These are phyloP conservation scores for Globisporangium cylindrosporum DNA, from an alignment of 352 stramenopile genomes.

Conservation along the genomic window DNA sequence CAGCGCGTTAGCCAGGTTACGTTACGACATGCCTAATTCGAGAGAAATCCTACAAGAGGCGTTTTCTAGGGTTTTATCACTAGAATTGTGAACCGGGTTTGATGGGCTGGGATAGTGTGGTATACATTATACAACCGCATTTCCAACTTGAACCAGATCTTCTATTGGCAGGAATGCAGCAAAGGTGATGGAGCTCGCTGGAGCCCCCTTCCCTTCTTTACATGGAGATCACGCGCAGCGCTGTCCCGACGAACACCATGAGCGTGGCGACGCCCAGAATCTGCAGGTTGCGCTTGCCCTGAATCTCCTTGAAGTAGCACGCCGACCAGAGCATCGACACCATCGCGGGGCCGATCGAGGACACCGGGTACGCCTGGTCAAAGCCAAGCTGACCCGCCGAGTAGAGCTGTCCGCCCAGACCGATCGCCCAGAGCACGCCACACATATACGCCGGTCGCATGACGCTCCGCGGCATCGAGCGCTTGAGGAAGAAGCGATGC, in stretches of 20 bases:
- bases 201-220: neutral
- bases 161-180: neutral
- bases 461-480: conserved; percentile 77
- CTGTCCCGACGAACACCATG: conserved; percentile 72
- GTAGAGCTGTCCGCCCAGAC: conserved; percentile 67
- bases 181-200: neutral
- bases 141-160: neutral
- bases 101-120: no score
- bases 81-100: neutral
- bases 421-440: conserved; percentile 71
- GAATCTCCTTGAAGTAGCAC: conserved; percentile 80
- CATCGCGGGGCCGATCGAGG: conserved; percentile 77
- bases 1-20: neutral
- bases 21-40: neutral
- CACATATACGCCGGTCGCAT: conserved; percentile 81
- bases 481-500: conserved; percentile 67
- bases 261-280: conserved; percentile 56
- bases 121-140: no score
- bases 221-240: conserved; percentile 53
- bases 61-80: neutral
- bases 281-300: conserved; percentile 56
- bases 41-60: neutral
- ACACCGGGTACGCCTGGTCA: conserved; percentile 79
- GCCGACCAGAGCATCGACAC: conserved; percentile 85
- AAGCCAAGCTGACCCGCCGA: conserved; percentile 73